Percentiles rank a stretch among this genome's conserved stretches.
These are phyloP conservation scores for Chimonanthus praecox DNA, from an alignment of 164 flowering plant species.

Conservation along the genomic window DNA sequence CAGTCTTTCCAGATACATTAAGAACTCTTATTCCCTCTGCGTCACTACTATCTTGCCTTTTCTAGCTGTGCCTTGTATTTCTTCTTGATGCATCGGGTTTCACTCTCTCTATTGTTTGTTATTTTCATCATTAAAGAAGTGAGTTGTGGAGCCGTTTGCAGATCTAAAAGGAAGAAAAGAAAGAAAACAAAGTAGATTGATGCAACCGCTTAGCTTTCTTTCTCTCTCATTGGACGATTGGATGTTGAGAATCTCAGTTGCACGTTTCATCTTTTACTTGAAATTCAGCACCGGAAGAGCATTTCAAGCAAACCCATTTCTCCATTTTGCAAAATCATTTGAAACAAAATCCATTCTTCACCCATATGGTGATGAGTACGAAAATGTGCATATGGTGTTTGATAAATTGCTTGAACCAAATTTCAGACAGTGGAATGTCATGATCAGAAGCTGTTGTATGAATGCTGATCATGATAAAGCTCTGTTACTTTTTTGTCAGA, in stretches of 20 bases:
- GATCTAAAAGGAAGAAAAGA: neutral
- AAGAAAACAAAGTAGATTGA: neutral
- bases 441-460: constrained; percentile 7
- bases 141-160: neutral
- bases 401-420: constrained; percentile 12
- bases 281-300: neutral
- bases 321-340: neutral
- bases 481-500: constrained; percentile 3
- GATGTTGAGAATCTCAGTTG: neutral
- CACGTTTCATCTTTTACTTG: neutral
- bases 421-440: constrained; percentile 14
- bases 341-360: neutral
- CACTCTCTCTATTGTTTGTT: too few relatives aligned
- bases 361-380: neutral
- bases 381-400: neutral
- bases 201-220: neutral
- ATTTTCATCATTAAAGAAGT: too few relatives aligned
- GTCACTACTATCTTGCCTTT: too few relatives aligned
- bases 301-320: neutral
- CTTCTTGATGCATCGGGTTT: too few relatives aligned
- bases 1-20: too few relatives aligned
- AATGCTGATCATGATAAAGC: constrained; percentile 16
- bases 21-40: too few relatives aligned
- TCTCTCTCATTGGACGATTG: neutral
- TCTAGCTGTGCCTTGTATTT: too few relatives aligned